These are phyloP conservation scores for Microbotryum lychnidis-dioicae DNA, from an alignment of 1,284 basidiomycete genomes.

Conservation along the genomic window DNA sequence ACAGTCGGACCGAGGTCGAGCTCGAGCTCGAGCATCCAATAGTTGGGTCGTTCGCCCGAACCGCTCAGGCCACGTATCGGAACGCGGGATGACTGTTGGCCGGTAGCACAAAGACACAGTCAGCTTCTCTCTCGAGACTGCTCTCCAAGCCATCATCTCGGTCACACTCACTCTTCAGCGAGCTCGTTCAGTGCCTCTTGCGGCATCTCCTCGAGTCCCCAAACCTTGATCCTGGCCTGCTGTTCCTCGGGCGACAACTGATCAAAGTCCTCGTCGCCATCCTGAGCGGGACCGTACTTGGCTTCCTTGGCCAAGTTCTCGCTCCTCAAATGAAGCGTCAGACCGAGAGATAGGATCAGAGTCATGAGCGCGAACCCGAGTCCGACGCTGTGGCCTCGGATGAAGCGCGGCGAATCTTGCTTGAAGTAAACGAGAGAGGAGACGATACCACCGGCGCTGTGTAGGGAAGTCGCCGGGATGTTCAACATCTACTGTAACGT, in stretches of 20 bases:
- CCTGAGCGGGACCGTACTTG: conserved; percentile 34
- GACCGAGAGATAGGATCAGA: conserved; percentile 34
- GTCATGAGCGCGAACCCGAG: conserved; percentile 37
- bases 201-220: too few species aligned
- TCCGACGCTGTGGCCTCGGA: conserved; percentile 39
- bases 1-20: too few species aligned
- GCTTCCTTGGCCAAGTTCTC: conserved; percentile 40
- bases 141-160: too few species aligned
- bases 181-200: too few species aligned
- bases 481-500: conserved; percentile 45
- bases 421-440: conserved; percentile 39
- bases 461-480: conserved; percentile 35
- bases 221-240: too few species aligned
- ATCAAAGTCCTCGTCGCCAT: not conserved
- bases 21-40: too few species aligned
- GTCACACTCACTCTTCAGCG: too few species aligned
- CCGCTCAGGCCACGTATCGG: too few species aligned
- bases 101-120: too few species aligned
- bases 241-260: not conserved
- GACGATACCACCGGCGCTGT: conserved; percentile 44
- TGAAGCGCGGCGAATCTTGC: conserved; percentile 31
- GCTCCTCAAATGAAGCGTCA: conserved; percentile 38
- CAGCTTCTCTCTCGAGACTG: too few species aligned
- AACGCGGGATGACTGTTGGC: too few species aligned
- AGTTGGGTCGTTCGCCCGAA: too few species aligned